Conservation (phyloP, 768 basidiomycete species). For the Pseudohyphozyma bogoriensis region DNA sequence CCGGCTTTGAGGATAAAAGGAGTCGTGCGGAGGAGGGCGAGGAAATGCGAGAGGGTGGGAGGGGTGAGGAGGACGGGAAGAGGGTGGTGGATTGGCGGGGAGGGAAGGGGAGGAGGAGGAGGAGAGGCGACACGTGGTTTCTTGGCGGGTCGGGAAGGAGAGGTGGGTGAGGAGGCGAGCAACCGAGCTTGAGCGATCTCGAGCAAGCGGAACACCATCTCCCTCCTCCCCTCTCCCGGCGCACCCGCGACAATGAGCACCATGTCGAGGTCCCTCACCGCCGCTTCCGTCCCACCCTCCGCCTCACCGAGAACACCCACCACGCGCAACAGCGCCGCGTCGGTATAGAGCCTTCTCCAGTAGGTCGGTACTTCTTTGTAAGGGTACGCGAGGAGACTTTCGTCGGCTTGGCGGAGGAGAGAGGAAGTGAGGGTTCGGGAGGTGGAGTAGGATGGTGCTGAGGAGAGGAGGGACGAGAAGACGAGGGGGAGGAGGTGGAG, state of each 20-base stretch:
- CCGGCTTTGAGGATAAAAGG: slow-evolving; percentile 69
- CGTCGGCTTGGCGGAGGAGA: slow-evolving; percentile 48
- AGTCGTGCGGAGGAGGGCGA: slow-evolving; percentile 48
- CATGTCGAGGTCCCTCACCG: slow-evolving; percentile 57
- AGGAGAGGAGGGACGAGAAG: neutral
- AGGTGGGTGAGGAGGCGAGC: neutral
- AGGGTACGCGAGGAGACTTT: slow-evolving; percentile 44
- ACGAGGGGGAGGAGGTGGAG: neutral
- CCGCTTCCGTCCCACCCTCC: neutral
- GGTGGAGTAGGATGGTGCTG: neutral
- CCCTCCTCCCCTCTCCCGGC: slow-evolving; percentile 51
- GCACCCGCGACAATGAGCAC: slow-evolving; percentile 78
- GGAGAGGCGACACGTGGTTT: slow-evolving; percentile 8
- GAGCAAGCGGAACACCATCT: slow-evolving; percentile 58
- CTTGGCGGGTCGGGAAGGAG: neutral
- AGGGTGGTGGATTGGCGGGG: slow-evolving; percentile 26
- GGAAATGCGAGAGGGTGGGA: slow-evolving; percentile 49
- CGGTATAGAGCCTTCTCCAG: slow-evolving; percentile 68
- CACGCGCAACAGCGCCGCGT: slow-evolving; percentile 52
- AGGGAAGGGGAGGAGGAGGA: slow-evolving; percentile 4
- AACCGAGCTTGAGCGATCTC: slow-evolving; percentile 47
- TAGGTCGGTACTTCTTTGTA: slow-evolving; percentile 31
- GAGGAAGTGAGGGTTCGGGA: neutral
- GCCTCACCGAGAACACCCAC: slow-evolving; percentile 7
- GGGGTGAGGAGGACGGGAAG: slow-evolving; percentile 40